Base-by-base conservation (phyloP, 148 eudicot genomes). In the Selenicereus undatus region DNA sequence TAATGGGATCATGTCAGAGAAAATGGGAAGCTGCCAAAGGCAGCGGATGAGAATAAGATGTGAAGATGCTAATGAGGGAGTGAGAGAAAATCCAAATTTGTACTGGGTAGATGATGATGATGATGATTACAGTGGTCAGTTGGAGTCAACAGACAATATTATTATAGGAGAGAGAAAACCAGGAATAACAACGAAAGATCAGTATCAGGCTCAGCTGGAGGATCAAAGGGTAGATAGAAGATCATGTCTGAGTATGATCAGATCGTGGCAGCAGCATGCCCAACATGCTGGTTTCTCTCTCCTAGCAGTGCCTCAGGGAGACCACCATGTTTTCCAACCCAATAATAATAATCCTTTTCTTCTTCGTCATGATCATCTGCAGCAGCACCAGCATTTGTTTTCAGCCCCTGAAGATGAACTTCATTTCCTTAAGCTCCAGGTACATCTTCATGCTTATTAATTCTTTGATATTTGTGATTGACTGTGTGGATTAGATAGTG, bases 111-210 rank as follows among this genome's bases (percentile, higher is more conserved):
- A 71, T 71, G 12, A 20, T 71, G 74, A 70, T 71, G 74, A 70
- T 70, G 60, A 51, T 76, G 76, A 84, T 84, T 84, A 80, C 83
- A 71, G 32, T 43, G 76, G 65, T 80, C 86, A 80, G 80, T 60
- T 24, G 50, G 82, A 76, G 86, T 84, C 86, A 80, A 84, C 77
- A 54, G 42, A 52, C n/a, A 75, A 76, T 79, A 71, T 76, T 65
- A 79, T 76, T 71, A 84, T 76, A 60, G 56, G 39, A 76, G 73
- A 76, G 73, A 80, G 73, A 27, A 81, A 35, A 58, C 80, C 29
- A 52, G 22, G 35, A 82, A 11, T 45, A 64, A 75, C 42, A 48
- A 32, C 22, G 51, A 72, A 72, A 43, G 76, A 64, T 65, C 7
- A 73, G 45, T 2, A 36, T 26, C 18, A 74, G 29, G 64, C 29